A percentile compares a stretch with the other conserved stretches of the same genome.
These are phyloP conservation scores for Allium cepa DNA, from an alignment of 106 monocot species.

Conservation along the genomic window DNA sequence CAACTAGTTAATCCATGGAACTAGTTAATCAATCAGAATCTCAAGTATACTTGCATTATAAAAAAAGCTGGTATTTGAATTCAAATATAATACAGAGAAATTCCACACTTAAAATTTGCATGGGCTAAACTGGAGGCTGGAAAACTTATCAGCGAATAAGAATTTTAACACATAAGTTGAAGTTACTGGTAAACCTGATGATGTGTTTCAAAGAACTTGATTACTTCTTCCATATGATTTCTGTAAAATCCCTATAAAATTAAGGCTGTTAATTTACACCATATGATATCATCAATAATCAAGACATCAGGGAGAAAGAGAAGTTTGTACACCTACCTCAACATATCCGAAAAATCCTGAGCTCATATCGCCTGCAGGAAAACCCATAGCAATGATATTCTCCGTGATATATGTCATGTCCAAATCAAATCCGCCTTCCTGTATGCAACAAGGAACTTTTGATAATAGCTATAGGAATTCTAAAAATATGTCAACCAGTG, in stretches of 20 bases:
- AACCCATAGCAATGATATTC: conserved; percentile 94
- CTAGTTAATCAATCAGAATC: no score
- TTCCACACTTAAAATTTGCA: no score
- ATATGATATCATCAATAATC: background rate
- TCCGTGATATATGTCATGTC: conserved; percentile 92
- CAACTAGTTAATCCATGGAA: no score
- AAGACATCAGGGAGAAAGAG: conserved; percentile 2
- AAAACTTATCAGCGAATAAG: no score
- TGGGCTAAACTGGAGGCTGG: no score
- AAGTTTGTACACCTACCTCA: conserved; percentile 41
- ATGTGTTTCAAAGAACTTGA: conserved; percentile 5
- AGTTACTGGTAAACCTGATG: background rate
- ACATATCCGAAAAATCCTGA: conserved; percentile 93
- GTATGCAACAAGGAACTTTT: background rate
- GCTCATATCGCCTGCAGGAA: conserved; percentile 89
- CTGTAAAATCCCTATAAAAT: conserved; percentile 75
- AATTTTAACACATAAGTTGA: background rate
- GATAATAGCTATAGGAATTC: no score
- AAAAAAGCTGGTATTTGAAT: no score
- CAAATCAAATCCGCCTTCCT: conserved; percentile 94
- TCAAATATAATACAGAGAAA: no score
- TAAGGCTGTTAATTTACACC: conserved; percentile 2
- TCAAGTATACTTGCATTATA: no score
- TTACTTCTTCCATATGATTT: conserved; percentile 61
- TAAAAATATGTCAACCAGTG: no score